phyloP scores from a whole-genome alignment of 805 yeast genomes.

The Yamadazyma sp. region DNA sequence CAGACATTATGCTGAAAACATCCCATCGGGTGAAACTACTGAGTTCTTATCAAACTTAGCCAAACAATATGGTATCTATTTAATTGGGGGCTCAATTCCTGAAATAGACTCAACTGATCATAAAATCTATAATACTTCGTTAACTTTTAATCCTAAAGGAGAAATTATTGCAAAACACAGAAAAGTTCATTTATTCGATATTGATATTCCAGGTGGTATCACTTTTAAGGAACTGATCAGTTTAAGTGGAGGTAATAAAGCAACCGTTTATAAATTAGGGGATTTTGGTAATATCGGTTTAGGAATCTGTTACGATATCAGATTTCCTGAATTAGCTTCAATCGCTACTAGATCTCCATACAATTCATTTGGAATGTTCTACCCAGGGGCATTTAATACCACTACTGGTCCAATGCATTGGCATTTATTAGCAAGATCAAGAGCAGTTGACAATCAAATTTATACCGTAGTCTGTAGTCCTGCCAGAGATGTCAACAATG shows the following conservation, averaged over 20 bases:
- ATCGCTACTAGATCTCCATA: constrained; percentile 58
- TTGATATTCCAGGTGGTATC: constrained; percentile 88
- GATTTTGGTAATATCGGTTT: constrained; percentile 72
- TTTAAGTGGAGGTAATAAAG: constrained; percentile 74
- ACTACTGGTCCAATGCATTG: constrained; percentile 83
- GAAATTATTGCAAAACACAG: constrained; percentile 79
- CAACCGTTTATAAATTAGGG: constrained; percentile 70
- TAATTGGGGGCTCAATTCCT: constrained; percentile 93
- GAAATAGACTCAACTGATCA: constrained; percentile 60
- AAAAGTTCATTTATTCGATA: constrained; percentile 88
- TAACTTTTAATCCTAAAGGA: constrained; percentile 72
- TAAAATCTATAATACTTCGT: constrained; percentile 66
- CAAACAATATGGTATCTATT: constrained; percentile 53
- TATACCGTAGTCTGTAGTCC: constrained; percentile 83
- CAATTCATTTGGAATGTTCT: constrained; percentile 71
- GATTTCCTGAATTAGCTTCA: constrained; percentile 77
- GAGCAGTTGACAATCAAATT: constrained; percentile 74
- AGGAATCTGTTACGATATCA: constrained; percentile 80
- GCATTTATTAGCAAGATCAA: constrained; percentile 68
- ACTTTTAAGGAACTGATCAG: constrained; percentile 79
- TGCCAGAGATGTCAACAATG: constrained; percentile 63
- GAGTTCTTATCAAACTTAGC: constrained; percentile 64
- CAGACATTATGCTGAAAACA: constrained; percentile 81
- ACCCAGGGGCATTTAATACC: constrained; percentile 83
- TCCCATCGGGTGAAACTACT: constrained; percentile 73